Evolutionary conservation across 2,329 filamentous ascomycete genomes (phyloP), one percentile per base, ranked within the genome.

Genomic region (Fusarium caatingaense): DNA sequence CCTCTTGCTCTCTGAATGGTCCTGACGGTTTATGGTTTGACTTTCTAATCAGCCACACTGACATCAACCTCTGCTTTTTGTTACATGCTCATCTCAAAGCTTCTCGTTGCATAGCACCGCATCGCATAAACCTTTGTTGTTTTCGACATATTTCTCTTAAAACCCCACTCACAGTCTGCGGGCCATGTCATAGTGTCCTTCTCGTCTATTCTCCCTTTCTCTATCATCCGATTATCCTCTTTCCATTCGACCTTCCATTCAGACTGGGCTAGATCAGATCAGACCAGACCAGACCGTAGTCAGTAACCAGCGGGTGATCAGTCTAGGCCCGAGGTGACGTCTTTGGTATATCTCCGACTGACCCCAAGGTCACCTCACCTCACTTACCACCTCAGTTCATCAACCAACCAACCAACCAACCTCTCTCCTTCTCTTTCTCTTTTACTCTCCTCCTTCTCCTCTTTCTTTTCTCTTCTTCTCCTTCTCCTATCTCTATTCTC

Each of bases 321-420:
- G 59, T 45, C 64, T 71, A 53, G 68, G 57, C 60, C 68, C 50
- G 45, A 62, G 55, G 68, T 71, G 68, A 71, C 68, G 68, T 71
- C 68, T 71, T 71, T 64, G 68, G 65, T 70, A 70, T 71, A 70
- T 68, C 60, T 69, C 68, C 66, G 64, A 57, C 65, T 68, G 63
- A 66, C 63, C 61, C 63, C 63, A 66, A 66, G 42, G 63, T 68
- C 63, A 72, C 69, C 58, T 71, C 64, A 69, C 68, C 68, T 62
- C 34, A 37, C 32, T 37, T 9, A 69, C 70, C 68, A 66, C 64
- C 71, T 74, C 69, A 71, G 64, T 56, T 74, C 68, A 62, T 56
- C 57, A 55, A 44, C 23, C 53, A 50, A 49, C 28, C 48, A 51
- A 50, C 30, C 48, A 51, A 50, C 30, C 49, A 51, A 51, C 49